Evolutionary conservation across 352 stramenopile genomes (phyloP), one percentile per base, ranked within the genome.

Genomic region (Elongisporangium undulatum): DNA sequence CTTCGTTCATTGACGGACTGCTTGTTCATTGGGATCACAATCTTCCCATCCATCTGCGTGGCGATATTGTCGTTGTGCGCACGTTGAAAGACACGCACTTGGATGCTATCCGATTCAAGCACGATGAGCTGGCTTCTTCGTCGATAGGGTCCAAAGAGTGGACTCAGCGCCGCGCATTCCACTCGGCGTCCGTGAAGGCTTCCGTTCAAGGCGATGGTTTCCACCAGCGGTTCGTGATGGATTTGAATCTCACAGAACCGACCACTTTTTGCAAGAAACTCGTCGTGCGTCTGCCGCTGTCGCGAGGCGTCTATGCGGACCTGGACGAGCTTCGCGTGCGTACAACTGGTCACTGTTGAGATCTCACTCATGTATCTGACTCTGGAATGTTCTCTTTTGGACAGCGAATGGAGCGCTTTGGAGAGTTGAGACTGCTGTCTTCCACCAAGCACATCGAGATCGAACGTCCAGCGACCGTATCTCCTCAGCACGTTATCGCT

Each of bases 371-470:
- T 29, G 19, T 10, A 9, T 55, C 51, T 55, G 22, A 20, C 26
- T 39, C 26, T 5, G 9, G 20, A 23, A 13, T n/a, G 21, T 16
- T 48, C 12, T 7, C 0, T 20, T 53, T 15, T 59, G 21, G 10
- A 24, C 53, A 88, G 78, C 75, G 76, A 62, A 75, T 88, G 62
- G 74, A 86, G 59, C 69, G 78, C 16, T 88, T 86, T 57, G 63
- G 68, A 0, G 62, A 85, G 23, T 24, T 86, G 7, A 65, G 65
- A 3, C 51, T 88, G 22, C 16, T 78, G 51, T 68, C 72, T 15
- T 83, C 80, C 52, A 53, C 67, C 7, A 86, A 86, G 48, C 73
- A 88, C 62, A 86, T 88, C 39, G 78, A 88, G 53, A 88, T 88
- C 16, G 78, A 88, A 49, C 75, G 76, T 6, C 78, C 78, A 15